A percentile compares a stretch with the other conserved stretches of the same genome.
Conservation (phyloP, 1,284 basidiomycete genomes). For the Takashimella koratensis region DNA sequence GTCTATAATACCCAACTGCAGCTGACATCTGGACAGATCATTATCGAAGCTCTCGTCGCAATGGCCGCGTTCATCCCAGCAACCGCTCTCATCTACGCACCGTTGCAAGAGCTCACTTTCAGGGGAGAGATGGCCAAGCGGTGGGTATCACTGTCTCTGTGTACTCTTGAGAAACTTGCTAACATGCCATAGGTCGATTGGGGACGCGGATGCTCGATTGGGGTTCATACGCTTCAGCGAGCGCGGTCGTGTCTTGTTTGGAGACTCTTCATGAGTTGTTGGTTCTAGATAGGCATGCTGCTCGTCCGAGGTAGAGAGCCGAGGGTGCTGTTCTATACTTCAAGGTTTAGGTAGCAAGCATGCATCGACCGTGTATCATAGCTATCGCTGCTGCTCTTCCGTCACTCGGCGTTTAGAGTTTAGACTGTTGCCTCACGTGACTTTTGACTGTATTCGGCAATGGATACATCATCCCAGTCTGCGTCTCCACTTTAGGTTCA, state of each 20-base stretch:
- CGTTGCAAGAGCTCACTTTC: slow-evolving; percentile 45
- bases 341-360: no score
- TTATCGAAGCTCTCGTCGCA: slow-evolving; percentile 41
- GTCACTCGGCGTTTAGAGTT: no score
- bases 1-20: neutral
- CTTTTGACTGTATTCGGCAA: no score
- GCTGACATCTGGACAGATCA: slow-evolving; percentile 36
- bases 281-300: no score
- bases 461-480: no score
- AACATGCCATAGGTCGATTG: slow-evolving; percentile 23
- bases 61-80: slow-evolving; percentile 42
- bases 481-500: no score
- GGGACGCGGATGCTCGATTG: slow-evolving; percentile 38
- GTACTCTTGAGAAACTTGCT: neutral
- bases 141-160: slow-evolving; percentile 19
- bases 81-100: slow-evolving; percentile 28
- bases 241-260: slow-evolving; percentile 36
- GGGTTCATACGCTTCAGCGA: slow-evolving; percentile 32
- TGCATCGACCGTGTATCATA: no score
- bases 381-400: no score
- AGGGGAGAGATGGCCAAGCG: slow-evolving; percentile 43
- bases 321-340: no score
- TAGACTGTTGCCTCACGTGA: no score
- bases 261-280: no score
- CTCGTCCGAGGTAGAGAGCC: no score